These are phyloP conservation scores for Fraxinus paxiana DNA, from an alignment of 305 asterid genomes.

Conservation along the genomic window DNA sequence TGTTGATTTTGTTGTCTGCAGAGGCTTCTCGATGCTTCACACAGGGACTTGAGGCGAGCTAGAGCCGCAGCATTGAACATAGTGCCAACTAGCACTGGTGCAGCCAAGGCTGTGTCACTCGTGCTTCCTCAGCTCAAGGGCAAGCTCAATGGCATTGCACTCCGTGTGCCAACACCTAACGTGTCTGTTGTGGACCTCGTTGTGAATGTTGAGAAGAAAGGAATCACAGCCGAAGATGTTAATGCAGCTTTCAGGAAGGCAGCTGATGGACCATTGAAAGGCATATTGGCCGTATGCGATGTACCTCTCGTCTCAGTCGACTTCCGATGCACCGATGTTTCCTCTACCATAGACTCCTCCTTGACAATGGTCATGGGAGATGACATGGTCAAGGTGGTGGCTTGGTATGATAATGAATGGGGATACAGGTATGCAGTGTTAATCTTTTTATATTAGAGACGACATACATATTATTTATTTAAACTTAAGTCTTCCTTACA, in stretches of 20 bases:
- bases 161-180: constrained; percentile 87
- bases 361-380: constrained; percentile 97
- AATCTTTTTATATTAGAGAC: not conserved
- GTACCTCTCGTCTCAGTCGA: constrained; percentile 81
- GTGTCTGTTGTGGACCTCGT: constrained; percentile 89
- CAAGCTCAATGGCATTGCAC: constrained; percentile 84
- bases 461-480: not conserved
- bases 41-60: constrained; percentile 80
- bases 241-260: constrained; percentile 83
- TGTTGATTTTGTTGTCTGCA: constrained; percentile 21
- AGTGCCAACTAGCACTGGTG: constrained; percentile 90
- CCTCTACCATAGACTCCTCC: constrained; percentile 73
- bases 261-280: constrained; percentile 66
- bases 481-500: not conserved
- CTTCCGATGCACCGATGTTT: constrained; percentile 73
- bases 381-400: constrained; percentile 91
- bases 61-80: constrained; percentile 89
- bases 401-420: constrained; percentile 98
- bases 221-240: constrained; percentile 69
- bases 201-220: constrained; percentile 76
- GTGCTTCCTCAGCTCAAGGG: constrained; percentile 93
- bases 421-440: constrained; percentile 67
- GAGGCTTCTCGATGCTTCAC: constrained; percentile 92
- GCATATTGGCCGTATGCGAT: constrained; percentile 75
- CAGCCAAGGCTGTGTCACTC: constrained; percentile 88